phyloP scores from a whole-genome alignment of 257 asterid species.

The Paulownia fortunei region DNA sequence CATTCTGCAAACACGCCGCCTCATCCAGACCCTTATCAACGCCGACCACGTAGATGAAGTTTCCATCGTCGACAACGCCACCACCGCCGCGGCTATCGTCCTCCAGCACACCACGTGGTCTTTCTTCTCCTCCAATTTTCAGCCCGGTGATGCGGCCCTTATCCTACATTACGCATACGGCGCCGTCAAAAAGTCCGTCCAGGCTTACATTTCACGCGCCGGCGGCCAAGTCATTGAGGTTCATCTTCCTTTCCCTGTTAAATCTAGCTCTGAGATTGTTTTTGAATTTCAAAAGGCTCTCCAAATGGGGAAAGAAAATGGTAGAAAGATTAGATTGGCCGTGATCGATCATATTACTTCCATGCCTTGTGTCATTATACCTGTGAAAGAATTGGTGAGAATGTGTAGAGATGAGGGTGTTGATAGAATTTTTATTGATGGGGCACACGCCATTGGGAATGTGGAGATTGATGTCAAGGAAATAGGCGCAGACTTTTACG shows the following conservation, averaged over 20 bases:
- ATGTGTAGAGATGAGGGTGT: constrained; percentile 80
- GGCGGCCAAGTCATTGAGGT: constrained; percentile 89
- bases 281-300: constrained; percentile 66
- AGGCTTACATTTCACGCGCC: constrained; percentile 81
- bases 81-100: constrained; percentile 86
- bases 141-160: constrained; percentile 66
- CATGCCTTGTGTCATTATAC: constrained; percentile 79
- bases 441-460: constrained; percentile 85
- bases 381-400: constrained; percentile 67
- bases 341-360: constrained; percentile 87
- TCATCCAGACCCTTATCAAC: constrained; percentile 65
- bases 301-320: constrained; percentile 53
- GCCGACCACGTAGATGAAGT: constrained; percentile 76
- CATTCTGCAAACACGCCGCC: constrained; percentile 54
- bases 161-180: constrained; percentile 89
- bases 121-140: constrained; percentile 53
- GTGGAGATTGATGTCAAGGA: constrained; percentile 68
- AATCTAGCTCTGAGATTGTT: constrained; percentile 59
- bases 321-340: constrained; percentile 71
- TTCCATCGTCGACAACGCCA: constrained; percentile 91
- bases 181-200: constrained; percentile 79
- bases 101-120: constrained; percentile 77
- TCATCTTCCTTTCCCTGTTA: constrained; percentile 73
- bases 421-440: constrained; percentile 70
- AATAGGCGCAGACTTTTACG: constrained; percentile 81